Evolutionary conservation across 208 protist species (phyloP).

Genomic region (Wallacemonas sp.): DNA sequence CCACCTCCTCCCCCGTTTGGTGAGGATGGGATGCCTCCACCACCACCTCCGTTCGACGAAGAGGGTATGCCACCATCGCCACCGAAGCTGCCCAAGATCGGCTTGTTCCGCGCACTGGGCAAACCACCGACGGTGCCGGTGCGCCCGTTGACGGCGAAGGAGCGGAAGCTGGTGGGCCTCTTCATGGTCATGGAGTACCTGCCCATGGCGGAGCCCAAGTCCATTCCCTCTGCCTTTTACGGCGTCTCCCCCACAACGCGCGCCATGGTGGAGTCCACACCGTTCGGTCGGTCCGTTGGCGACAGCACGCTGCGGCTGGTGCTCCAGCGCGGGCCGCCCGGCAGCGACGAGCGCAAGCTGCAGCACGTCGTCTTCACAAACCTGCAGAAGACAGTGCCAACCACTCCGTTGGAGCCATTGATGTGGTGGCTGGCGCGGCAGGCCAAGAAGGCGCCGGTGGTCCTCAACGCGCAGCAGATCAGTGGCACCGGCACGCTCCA

Average conservation of each 20-base stretch:
- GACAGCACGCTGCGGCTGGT: not conserved
- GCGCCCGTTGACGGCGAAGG: not conserved
- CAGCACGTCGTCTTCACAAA: constrained; percentile 1
- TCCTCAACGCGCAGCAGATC: constrained; percentile 13
- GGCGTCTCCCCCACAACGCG: not conserved
- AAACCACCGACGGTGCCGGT: not conserved
- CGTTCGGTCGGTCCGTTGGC: not conserved
- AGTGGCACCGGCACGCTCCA: not conserved
- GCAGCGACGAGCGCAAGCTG: not conserved
- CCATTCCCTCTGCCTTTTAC: not conserved
- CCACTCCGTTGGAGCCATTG: not conserved
- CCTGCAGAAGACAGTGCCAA: not conserved
- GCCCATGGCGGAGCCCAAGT: not conserved
- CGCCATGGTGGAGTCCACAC: not conserved
- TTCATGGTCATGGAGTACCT: not conserved
- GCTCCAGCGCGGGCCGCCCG: not conserved
- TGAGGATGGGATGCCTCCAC: not conserved
- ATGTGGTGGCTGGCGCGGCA: constrained; percentile 1
- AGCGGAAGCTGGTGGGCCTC: not conserved
- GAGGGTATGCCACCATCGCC: not conserved
- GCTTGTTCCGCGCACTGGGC: not conserved
- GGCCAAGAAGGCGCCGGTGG: not conserved
- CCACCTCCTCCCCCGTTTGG: no score
- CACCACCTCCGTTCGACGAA: not conserved
- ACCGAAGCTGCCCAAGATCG: not conserved